phyloP scores from a whole-genome alignment of 805 yeast genomes.

The Torulaspora quercuum region DNA sequence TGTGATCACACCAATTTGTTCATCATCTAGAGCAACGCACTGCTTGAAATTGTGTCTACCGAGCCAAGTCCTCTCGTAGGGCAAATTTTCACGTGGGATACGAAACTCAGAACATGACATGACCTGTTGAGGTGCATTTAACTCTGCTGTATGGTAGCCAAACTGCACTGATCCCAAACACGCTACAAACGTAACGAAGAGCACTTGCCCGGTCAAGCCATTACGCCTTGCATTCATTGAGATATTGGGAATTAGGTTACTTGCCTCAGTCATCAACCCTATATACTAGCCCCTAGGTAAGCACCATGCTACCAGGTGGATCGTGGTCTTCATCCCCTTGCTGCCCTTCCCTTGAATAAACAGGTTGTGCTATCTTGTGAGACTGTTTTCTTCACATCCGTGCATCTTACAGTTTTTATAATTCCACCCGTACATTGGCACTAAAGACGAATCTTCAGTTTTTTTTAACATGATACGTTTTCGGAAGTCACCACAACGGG shows the following conservation, averaged over 20 bases:
- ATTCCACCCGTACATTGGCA: too few species aligned
- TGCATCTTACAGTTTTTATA: too few species aligned
- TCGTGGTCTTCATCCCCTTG: too few species aligned
- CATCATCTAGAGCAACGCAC: constrained; percentile 59
- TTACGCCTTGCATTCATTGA: constrained; percentile 3
- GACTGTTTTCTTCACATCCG: too few species aligned
- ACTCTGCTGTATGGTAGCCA: constrained; percentile 92
- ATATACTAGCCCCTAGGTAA: too few species aligned
- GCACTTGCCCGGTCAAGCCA: constrained; percentile 30
- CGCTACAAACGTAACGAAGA: constrained; percentile 51
- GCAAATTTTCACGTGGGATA: constrained; percentile 21
- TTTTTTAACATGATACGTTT: too few species aligned
- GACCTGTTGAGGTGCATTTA: constrained; percentile 81
- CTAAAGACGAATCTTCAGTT: too few species aligned
- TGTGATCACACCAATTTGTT: constrained; percentile 68
- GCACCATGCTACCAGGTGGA: too few species aligned
- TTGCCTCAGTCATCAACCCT: constrained; percentile 3
- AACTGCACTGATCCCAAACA: constrained; percentile 82
- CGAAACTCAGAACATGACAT: constrained; percentile 51
- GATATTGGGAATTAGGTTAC: not conserved
- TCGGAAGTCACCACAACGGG: too few species aligned
- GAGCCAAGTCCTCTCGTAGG: constrained; percentile 35
- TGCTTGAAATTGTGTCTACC: constrained; percentile 44
- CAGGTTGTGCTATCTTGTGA: too few species aligned
- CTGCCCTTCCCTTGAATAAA: too few species aligned